phyloP scores from a whole-genome alignment of 768 basidiomycete genomes.

The Tulasnella calospora region DNA sequence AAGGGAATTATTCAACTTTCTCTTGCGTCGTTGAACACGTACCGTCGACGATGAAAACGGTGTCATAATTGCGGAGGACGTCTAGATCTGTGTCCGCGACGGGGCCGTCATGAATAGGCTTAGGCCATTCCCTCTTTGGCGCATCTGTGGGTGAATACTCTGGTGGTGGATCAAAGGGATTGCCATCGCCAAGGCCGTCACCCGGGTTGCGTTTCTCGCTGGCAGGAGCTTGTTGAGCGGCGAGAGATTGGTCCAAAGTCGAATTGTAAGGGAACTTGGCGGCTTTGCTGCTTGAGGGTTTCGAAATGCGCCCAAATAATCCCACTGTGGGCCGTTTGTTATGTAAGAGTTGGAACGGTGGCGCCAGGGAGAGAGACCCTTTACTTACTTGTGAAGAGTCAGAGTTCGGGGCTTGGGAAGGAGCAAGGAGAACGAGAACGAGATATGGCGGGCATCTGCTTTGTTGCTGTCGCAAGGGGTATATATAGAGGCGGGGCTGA shows the following conservation, averaged over 20 bases:
- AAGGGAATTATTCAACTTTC: neutral
- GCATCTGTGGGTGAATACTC: neutral
- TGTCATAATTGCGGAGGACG: slow-evolving; percentile 42
- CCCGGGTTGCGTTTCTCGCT: neutral
- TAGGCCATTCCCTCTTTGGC: neutral
- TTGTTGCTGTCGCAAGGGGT: neutral
- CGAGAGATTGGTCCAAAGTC: neutral
- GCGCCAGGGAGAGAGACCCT: neutral
- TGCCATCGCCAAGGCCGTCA: neutral
- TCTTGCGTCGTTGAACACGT: neutral
- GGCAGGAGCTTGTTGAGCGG: neutral
- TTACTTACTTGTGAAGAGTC: neutral
- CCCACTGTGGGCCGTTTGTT: neutral
- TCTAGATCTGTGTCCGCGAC: neutral
- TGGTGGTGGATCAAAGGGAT: neutral
- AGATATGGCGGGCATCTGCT: neutral
- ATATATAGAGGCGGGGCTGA: neutral
- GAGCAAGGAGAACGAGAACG: neutral
- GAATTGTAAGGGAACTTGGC: neutral
- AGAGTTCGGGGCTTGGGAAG: neutral
- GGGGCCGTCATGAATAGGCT: neutral
- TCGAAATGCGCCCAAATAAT: neutral
- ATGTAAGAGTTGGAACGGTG: neutral
- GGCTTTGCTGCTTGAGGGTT: neutral
- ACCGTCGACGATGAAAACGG: slow-evolving; percentile 47